Evolutionary conservation across 768 basidiomycete species (phyloP), one percentile per base, ranked within the genome.

Genomic region (Cyclocybe cylindracea): DNA sequence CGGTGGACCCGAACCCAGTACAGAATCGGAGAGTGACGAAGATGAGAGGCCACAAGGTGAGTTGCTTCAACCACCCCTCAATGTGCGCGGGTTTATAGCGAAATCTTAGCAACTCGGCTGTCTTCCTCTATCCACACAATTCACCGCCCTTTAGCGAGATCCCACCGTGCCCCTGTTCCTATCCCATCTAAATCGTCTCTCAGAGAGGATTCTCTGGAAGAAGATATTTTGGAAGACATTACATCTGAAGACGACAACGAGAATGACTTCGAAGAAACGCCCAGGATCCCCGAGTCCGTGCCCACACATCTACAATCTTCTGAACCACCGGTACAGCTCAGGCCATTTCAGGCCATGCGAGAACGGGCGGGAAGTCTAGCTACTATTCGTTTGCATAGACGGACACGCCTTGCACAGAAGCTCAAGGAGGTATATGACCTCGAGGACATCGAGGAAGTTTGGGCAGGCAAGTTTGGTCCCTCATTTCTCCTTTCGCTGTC

Each of bases 51-150:
- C 68, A 54, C 57, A 65, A 44, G 60, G 71, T 70, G 54, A 57
- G 67, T 60, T 46, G 46, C 39, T 24, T 31, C 18, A 19, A 33
- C 19, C 14, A 5, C 16, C 19, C 35, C 24, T 36, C 18, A 10
- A 29, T 24, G 38, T 37, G 39, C 31, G 7, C 29, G 7, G 34
- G 51, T 38, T 39, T 51, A 14, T 53, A 41, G 13, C 53, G 40
- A 16, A 10, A 36, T 48, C 55, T 19, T 44, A 83, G 78, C 62
- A 53, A 72, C 64, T 46, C 78, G 74, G 36, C 69, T 93, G 48
- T 84, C 92, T 1, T 94, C 92, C 19, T 94, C 92, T 9, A 92
- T 94, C 39, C 92, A 94, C 63, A 83, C 92, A 36, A 92, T 94
- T 45, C 83, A 94, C 64, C 84, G 90, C 16, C 91, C 91, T 16